Evolutionary conservation across 2,329 filamentous ascomycete genomes (phyloP).

Genomic region (Dothistroma septosporum): DNA sequence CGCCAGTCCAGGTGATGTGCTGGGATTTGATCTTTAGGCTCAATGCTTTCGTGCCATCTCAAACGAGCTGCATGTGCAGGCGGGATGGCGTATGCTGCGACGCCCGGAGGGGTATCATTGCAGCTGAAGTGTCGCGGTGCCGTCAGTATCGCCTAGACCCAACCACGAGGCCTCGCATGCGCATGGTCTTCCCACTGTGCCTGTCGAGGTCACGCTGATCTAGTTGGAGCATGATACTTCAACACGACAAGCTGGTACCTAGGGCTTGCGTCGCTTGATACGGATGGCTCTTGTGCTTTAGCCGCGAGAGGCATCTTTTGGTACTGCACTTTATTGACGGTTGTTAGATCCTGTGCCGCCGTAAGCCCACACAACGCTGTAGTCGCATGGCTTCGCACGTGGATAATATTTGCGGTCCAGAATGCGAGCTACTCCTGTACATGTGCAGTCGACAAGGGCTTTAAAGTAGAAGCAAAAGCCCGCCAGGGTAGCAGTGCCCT

Average conservation of each 20-base stretch:
- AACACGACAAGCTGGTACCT: neutral
- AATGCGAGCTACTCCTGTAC: neutral
- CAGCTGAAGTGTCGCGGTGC: neutral
- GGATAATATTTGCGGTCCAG: neutral
- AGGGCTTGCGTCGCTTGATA: neutral
- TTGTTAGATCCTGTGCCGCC: neutral
- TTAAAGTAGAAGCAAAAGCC: neutral
- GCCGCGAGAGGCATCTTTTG: neutral
- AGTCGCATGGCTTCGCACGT: neutral
- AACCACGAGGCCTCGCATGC: neutral
- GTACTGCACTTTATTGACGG: neutral
- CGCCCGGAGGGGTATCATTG: neutral
- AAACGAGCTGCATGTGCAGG: neutral
- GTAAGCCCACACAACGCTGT: neutral
- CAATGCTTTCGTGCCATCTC: neutral
- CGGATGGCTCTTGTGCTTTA: neutral
- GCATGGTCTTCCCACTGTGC: neutral
- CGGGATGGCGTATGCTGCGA: neutral
- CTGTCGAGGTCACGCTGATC: neutral
- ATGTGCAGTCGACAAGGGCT: neutral
- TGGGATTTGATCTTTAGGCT: neutral
- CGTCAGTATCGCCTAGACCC: neutral
- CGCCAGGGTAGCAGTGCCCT: neutral
- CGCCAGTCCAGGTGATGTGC: neutral
- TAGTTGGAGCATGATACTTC: neutral